Base-by-base conservation (phyloP, 139 green algal species). In the Coelastrella sp. region DNA sequence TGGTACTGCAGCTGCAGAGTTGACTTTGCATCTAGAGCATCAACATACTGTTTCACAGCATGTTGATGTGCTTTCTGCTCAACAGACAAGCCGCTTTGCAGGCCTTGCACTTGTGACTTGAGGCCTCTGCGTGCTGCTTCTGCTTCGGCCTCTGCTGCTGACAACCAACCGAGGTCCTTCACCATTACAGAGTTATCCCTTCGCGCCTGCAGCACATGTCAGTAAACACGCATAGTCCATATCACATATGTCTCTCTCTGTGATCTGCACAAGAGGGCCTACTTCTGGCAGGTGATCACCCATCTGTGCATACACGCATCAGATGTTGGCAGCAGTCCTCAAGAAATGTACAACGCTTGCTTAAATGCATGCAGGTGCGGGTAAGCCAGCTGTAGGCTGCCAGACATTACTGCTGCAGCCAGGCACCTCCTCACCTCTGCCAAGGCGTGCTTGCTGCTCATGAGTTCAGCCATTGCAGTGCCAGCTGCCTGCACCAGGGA, bases 41-140 rank as follows among this genome's bases (percentile, higher is more conserved):
- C 83, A 61, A 94, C 84, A 72, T 94, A 93, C 90, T 93, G 89
- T 56, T 83, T 78, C 8, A 95, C 90, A 12, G 93, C 92, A 25
- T 90, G 88, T 80, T 91, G 90, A 89, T 95, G 93, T 19, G 92
- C 93, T 9, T 81, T 66, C 20, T 92, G 92, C 91, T 95, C 93
- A 7, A 76, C 73, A 19, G 90, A 90, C 49, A 95, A 27, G n/a
- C 68, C 59, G 22, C 61, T 59, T 22, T 49, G 63, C 65, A 79
- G 86, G 25, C 63, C 63, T 25, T 59, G 25, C 6, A 73, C 61
- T 76, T 84, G 75, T 27, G 65, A 17, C 7, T 84, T 85, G 86
- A 90, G 86, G 4, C 59, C 35, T 14, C 86, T 27, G 24, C 86
- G 73, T 20, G 74, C 24, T n/a, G 86, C 25, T 49, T 58, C 25